phyloP scores from a whole-genome alignment of 495 filamentous ascomycete genomes.

The Neurospora intermedia region DNA sequence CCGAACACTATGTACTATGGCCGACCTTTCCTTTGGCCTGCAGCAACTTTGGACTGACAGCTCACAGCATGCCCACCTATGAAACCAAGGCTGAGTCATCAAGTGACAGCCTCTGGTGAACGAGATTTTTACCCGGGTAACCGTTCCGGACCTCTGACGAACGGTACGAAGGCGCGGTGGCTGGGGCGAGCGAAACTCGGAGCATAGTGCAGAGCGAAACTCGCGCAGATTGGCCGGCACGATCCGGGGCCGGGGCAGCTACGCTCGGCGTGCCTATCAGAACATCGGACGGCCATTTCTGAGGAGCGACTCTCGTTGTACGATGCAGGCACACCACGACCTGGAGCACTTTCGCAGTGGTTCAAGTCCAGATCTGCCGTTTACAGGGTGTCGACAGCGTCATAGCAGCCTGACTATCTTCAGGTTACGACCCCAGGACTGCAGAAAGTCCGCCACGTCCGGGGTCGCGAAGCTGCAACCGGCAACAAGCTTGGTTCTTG shows the following conservation, averaged over 20 bases:
- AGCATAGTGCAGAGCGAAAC: background rate
- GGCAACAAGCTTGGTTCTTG: background rate
- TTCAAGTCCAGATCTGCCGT: constrained; percentile 12
- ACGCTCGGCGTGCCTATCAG: constrained; percentile 13
- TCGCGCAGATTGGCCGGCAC: background rate
- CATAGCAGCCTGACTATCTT: constrained; percentile 15
- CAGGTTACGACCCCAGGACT: constrained; percentile 8
- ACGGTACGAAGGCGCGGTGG: constrained; percentile 6
- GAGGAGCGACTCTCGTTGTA: constrained; percentile 9
- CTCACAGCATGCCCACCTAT: constrained; percentile 2
- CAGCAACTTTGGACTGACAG: constrained; percentile 1
- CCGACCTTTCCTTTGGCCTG: background rate
- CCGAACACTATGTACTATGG: background rate
- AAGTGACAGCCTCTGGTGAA: constrained; percentile 1
- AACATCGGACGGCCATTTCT: constrained; percentile 2
- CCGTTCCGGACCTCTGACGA: background rate
- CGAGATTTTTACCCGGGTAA: background rate
- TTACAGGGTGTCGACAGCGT: constrained; percentile 6
- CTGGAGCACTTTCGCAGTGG: constrained; percentile 12
- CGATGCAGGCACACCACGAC: constrained; percentile 17
- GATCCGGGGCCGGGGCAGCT: constrained; percentile 5
- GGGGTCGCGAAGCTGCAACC: constrained; percentile 1
- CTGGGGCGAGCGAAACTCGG: background rate
- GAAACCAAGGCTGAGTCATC: constrained; percentile 10
- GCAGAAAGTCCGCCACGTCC: constrained; percentile 15